Conservation (phyloP, 148 eudicot species). For the Rhododendron molle region DNA sequence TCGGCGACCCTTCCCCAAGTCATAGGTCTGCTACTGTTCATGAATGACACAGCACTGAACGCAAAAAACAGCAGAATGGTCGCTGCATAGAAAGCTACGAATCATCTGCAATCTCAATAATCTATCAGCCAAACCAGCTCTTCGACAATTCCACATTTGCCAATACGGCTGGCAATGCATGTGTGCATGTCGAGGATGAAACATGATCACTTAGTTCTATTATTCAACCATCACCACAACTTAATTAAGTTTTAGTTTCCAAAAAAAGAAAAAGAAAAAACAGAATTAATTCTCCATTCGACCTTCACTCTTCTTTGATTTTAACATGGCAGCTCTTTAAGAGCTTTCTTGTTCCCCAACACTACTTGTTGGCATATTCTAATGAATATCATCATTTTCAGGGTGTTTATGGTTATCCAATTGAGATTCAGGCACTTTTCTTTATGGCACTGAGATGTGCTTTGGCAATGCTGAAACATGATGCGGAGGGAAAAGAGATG, state of each 20-base stretch:
- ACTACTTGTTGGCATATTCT: neutral
- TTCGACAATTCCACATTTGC: neutral
- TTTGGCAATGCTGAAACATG: conserved; percentile 75
- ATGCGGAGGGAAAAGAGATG: conserved; percentile 83
- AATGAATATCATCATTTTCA: conserved; percentile 24
- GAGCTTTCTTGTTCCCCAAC: neutral
- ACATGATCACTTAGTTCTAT: neutral
- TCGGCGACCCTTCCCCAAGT: neutral
- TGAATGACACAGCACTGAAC: neutral
- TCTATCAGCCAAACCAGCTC: neutral
- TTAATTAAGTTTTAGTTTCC: neutral
- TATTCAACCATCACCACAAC: neutral
- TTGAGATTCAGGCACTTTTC: conserved; percentile 96
- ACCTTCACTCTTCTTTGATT: neutral
- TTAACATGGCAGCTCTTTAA: neutral
- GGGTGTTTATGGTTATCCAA: conserved; percentile 98
- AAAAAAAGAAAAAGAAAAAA: neutral
- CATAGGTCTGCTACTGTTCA: neutral
- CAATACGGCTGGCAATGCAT: neutral
- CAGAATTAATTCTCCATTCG: neutral
- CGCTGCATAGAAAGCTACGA: neutral
- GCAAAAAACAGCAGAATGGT: neutral
- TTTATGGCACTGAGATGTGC: conserved; percentile 91
- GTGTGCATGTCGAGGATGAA: neutral
- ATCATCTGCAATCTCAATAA: neutral